These are phyloP conservation scores for Plantago elongata DNA, from an alignment of 257 asterid species.

Conservation along the genomic window DNA sequence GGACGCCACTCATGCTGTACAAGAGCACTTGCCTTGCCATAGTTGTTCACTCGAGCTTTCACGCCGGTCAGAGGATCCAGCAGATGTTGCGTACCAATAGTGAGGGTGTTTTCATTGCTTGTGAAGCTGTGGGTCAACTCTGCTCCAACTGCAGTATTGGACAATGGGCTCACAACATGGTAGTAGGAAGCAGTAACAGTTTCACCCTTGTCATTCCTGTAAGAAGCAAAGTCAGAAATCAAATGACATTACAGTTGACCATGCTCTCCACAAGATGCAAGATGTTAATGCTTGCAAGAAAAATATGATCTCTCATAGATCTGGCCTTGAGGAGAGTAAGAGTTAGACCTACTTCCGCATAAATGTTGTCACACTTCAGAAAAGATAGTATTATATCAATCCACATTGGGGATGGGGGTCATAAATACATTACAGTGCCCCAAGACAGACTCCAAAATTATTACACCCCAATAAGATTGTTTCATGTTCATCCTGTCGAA, in stretches of 20 bases:
- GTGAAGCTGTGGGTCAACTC: conserved; percentile 86
- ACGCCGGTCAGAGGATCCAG: conserved; percentile 74
- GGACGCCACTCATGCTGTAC: conserved; percentile 94
- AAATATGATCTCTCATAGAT: neutral
- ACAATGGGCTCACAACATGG: conserved; percentile 71
- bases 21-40: conserved; percentile 84
- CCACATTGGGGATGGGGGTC: no score
- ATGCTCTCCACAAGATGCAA: neutral
- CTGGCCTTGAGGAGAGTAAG: neutral
- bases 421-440: no score
- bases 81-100: conserved; percentile 77
- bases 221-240: conserved; percentile 8
- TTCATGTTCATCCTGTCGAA: no score
- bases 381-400: no score
- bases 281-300: neutral
- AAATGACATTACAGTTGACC: conserved; percentile 1
- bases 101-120: conserved; percentile 75
- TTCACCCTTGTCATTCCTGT: conserved; percentile 83
- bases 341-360: no score
- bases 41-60: conserved; percentile 81
- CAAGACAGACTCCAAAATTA: no score
- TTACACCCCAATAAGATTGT: no score
- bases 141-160: conserved; percentile 89
- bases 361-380: no score
- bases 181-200: conserved; percentile 71